Percentiles rank a stretch among this genome's conserved stretches.
phyloP scores from a whole-genome alignment of 805 yeast genomes.

The Dipodascopsis uninucleata region DNA sequence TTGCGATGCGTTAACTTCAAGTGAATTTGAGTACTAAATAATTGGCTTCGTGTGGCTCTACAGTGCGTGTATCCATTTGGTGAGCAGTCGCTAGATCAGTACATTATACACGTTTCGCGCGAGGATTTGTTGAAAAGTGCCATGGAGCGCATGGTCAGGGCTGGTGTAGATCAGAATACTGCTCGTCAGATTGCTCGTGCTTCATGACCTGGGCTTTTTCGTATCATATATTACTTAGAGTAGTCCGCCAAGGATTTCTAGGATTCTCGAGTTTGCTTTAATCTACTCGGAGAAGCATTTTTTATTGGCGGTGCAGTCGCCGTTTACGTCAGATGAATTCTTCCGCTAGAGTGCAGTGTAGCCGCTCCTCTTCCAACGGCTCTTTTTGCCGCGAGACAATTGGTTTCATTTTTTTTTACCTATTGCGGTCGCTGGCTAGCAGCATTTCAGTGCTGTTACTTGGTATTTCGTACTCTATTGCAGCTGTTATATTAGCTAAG shows the following conservation, averaged over 20 bases:
- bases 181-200: no score
- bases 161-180: conserved; percentile 1
- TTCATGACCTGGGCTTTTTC: no score
- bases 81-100: not conserved
- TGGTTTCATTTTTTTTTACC: no score
- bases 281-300: not conserved
- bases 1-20: not conserved
- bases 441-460: no score
- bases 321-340: not conserved
- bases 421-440: no score
- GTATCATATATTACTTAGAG: no score
- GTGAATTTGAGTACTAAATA: not conserved
- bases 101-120: not conserved
- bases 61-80: conserved; percentile 1
- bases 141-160: not conserved
- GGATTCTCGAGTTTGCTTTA: not conserved
- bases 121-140: not conserved
- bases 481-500: no score
- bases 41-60: not conserved
- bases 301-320: not conserved
- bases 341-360: not conserved
- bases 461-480: no score
- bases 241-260: not conserved
- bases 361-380: no score
- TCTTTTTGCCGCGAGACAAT: no score